A percentile compares a stretch with the other conserved stretches of the same genome.
Evolutionary conservation across 495 filamentous ascomycete genomes (phyloP).

Genomic region (Penicillium steckii): DNA sequence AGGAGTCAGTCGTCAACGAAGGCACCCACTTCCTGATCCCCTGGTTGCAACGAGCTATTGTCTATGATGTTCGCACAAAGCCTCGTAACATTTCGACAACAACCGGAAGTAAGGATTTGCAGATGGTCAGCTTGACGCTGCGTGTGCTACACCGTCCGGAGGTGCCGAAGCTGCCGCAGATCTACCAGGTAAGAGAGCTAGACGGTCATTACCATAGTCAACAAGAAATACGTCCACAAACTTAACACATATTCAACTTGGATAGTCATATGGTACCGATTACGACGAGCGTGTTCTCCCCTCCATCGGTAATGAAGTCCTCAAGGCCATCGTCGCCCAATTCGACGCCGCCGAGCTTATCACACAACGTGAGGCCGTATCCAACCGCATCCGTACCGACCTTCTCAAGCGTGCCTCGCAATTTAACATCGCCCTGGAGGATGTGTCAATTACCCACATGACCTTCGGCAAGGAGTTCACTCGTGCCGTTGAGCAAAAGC

Average conservation of each 20-base stretch:
- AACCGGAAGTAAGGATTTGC: slow-evolving; percentile 96
- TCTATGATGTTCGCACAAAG: slow-evolving; percentile 98
- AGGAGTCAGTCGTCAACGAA: slow-evolving; percentile 89
- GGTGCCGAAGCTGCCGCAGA: slow-evolving; percentile 87
- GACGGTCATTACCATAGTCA: too few species aligned
- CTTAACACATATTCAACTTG: background rate
- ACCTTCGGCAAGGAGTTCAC: slow-evolving; percentile 99
- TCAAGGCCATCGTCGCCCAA: slow-evolving; percentile 98
- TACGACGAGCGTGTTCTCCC: slow-evolving; percentile 99
- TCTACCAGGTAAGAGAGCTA: slow-evolving; percentile 79
- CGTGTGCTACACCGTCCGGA: slow-evolving; percentile 94
- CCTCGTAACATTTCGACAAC: slow-evolving; percentile 97
- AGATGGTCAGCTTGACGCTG: slow-evolving; percentile 99
- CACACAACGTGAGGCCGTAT: slow-evolving; percentile 96
- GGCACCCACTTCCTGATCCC: slow-evolving; percentile 96
- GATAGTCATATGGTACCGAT: slow-evolving; percentile 78
- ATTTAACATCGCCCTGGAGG: slow-evolving; percentile 99
- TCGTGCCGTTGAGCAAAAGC: slow-evolving; percentile 97
- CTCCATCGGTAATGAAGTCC: slow-evolving; percentile 99
- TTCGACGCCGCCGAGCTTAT: slow-evolving; percentile 99
- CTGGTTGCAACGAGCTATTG: slow-evolving; percentile 91
- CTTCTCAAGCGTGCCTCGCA: slow-evolving; percentile 93
- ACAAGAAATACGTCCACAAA: background rate
- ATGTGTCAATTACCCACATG: slow-evolving; percentile 99
- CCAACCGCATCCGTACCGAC: slow-evolving; percentile 90